Percentiles rank a stretch among this genome's conserved stretches.
These are phyloP conservation scores for Penicillium waksmanii DNA, from an alignment of 495 filamentous ascomycete species.

Conservation along the genomic window DNA sequence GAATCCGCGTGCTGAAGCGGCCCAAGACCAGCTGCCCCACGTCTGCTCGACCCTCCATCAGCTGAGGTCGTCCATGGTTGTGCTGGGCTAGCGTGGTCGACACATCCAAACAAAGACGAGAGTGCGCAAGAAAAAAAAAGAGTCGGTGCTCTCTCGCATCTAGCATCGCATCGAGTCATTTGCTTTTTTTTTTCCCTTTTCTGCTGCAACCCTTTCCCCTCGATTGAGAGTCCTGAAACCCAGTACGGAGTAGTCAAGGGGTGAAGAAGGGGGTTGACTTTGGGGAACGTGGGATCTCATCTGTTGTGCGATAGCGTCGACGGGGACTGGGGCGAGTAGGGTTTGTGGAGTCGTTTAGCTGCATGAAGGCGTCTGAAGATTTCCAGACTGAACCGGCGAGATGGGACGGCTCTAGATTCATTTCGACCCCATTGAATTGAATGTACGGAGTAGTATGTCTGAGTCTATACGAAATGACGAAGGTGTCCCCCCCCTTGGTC, in stretches of 20 bases:
- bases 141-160: background rate
- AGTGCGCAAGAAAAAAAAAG: background rate
- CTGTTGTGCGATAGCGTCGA: constrained; percentile 16
- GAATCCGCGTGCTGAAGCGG: constrained; percentile 32
- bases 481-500: background rate
- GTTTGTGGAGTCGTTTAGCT: constrained; percentile 25
- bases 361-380: constrained; percentile 16
- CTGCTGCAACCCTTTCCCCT: constrained; percentile 10
- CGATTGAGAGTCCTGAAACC: constrained; percentile 6
- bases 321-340: constrained; percentile 16
- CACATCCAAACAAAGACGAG: constrained; percentile 18
- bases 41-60: constrained; percentile 37
- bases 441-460: background rate
- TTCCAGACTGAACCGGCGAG: constrained; percentile 3
- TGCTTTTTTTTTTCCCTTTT: background rate
- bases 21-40: constrained; percentile 34
- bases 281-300: constrained; percentile 17
- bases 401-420: constrained; percentile 4
- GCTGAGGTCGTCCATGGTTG: constrained; percentile 27
- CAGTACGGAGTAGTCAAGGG: constrained; percentile 1
- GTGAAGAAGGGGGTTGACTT: background rate
- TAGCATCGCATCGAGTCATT: background rate
- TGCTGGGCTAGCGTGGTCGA: constrained; percentile 17
- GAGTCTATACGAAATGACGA: background rate
- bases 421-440: background rate